phyloP scores from a whole-genome alignment of 2,329 filamentous ascomycete genomes.

The Bretziella fagacearum region DNA sequence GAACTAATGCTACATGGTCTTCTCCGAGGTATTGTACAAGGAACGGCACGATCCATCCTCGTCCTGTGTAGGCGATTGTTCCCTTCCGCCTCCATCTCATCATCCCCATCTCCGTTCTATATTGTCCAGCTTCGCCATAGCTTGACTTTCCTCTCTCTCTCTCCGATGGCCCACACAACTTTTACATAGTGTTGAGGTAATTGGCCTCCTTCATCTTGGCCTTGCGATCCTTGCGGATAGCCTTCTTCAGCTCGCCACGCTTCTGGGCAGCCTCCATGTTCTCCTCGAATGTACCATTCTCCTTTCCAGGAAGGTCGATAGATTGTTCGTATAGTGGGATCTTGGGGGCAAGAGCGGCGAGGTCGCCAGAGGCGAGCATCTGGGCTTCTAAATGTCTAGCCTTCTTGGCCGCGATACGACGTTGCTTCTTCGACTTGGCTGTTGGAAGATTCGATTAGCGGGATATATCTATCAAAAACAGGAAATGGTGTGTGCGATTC shows the following conservation, averaged over 20 bases:
- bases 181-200: conserved; percentile 66
- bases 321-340: conserved; percentile 63
- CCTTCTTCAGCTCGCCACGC: conserved; percentile 47
- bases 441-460: no score
- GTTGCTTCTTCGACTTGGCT: conserved; percentile 78
- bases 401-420: conserved; percentile 51
- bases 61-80: not conserved
- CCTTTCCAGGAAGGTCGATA: conserved; percentile 48
- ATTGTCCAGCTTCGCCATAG: not conserved
- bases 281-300: conserved; percentile 26
- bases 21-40: conserved; percentile 13
- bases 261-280: conserved; percentile 32
- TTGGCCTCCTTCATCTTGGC: conserved; percentile 69
- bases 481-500: not conserved
- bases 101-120: not conserved
- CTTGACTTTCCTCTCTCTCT: not conserved
- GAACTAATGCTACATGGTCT: conserved; percentile 10
- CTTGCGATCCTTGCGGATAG: conserved; percentile 58
- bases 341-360: conserved; percentile 48
- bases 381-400: conserved; percentile 38
- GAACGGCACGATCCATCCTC: not conserved
- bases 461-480: not conserved
- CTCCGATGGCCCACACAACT: not conserved
- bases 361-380: conserved; percentile 47
- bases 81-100: not conserved